A percentile compares a stretch with the other conserved stretches of the same genome.
phyloP scores from a whole-genome alignment of 208 protist species.

The Phytomonas francai region DNA sequence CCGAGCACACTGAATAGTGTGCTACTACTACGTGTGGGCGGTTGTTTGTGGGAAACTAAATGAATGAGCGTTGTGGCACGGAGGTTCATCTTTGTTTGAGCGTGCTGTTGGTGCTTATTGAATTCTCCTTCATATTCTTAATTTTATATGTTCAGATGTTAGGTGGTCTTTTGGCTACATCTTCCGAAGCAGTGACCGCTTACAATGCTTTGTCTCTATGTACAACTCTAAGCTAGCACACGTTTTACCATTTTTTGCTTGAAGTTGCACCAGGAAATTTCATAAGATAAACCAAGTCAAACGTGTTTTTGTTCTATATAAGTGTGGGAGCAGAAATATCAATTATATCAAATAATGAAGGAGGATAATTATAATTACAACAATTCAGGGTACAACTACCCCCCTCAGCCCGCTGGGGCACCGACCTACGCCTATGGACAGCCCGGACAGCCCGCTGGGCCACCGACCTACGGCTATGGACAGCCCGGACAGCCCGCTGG shows the following conservation, averaged over 20 bases:
- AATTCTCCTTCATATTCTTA: neutral
- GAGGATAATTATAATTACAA: slow-evolving; percentile 1
- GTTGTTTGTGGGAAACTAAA: neutral
- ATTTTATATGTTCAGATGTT: neutral
- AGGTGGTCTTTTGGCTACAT: neutral
- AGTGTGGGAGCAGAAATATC: neutral
- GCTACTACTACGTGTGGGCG: neutral
- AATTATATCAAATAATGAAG: slow-evolving; percentile 3
- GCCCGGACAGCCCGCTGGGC: slow-evolving; percentile 10
- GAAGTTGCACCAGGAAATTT: neutral
- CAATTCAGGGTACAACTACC: neutral
- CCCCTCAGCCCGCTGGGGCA: neutral
- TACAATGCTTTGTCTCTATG: neutral
- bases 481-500: neutral
- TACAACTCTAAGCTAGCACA: neutral
- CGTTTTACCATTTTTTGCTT: neutral
- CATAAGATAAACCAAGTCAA: neutral
- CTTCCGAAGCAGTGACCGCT: neutral
- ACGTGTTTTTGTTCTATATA: neutral
- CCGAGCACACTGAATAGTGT: neutral
- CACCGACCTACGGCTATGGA: slow-evolving; percentile 4
- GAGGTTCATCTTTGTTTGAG: neutral
- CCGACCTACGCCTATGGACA: slow-evolving; percentile 6
- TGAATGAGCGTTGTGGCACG: neutral
- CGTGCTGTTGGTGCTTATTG: neutral